Base-by-base conservation (phyloP, 331 rosid species). In the Dryas integrifolia region DNA sequence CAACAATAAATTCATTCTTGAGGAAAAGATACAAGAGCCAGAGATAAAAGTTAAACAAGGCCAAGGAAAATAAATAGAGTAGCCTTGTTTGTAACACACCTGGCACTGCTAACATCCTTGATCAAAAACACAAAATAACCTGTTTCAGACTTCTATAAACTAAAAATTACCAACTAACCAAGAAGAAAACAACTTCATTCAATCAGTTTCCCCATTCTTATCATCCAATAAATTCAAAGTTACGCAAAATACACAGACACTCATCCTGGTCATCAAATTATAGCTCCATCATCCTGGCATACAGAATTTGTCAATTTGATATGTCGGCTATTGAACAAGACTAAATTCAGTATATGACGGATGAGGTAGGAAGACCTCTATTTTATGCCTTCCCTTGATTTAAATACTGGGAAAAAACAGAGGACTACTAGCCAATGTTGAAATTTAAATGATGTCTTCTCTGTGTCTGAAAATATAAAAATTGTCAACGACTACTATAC, bases 401-500 rank as follows among this genome's bases (percentile, higher is more conserved):
- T n/a, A 45, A 38, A 71, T 63, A 8, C 73, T 78, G 55, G 46
- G 49, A 16, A 44, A 51, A 57, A 69, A 61, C 50, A 52, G 40
- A 5, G 6, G 59, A 51, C 63, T 16, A 55, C 35, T 16, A 55
- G 59, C 64, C 57, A 48, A 80, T 69, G 44, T 39, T 72, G 35
- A 71, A 65, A 76, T 71, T 35, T 67, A 67, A 45, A 59, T 35
- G 39, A 63, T 7, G 56, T 26, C 53, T 15, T 45, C 46, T 45
- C 68, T 72, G 50, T 58, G 21, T 12, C 58, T 76, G 47, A 74
- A 80, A 11, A 75, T 67, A 59, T 73, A 63, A 60, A 60, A 49
- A 66, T 55, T 14, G 49, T 35, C 63, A 75, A 58, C 10, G 59
- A 73, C 75, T 79, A 57, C 84, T 86, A 79, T 88, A 86, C 94